Evolutionary conservation across 768 basidiomycete genomes (phyloP).

Genomic region (Pseudohyphozyma bogoriensis): DNA sequence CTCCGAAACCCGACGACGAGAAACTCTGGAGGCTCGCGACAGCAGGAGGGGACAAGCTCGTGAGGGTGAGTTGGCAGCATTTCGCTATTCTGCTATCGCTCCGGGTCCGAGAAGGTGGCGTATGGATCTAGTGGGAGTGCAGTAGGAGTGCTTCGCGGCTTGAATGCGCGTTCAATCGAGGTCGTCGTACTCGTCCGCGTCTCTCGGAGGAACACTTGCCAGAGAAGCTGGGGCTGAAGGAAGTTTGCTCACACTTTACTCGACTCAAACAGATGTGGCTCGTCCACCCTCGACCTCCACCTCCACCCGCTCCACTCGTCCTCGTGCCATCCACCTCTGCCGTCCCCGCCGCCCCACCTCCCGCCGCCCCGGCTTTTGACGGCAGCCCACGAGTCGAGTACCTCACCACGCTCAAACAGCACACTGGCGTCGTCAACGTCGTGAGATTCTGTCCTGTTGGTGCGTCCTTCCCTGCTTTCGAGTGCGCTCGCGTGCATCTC

Average conservation of each 20-base stretch:
- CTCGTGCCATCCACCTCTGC: conserved; percentile 38
- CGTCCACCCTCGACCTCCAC: conserved; percentile 23
- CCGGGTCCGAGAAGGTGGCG: background rate
- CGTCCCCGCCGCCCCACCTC: background rate
- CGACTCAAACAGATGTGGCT: conserved; percentile 31
- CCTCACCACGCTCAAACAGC: conserved; percentile 81
- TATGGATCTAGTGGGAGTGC: background rate
- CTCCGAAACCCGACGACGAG: conserved; percentile 18
- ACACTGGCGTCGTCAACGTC: conserved; percentile 91
- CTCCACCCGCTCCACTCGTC: background rate
- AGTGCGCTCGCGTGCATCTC: conserved; percentile 4
- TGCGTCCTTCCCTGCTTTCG: conserved; percentile 38
- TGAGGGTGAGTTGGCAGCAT: conserved; percentile 59
- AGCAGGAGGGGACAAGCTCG: conserved; percentile 91
- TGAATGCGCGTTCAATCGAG: background rate
- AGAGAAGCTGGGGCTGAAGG: conserved; percentile 60
- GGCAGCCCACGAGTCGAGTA: conserved; percentile 82
- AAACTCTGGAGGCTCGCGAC: conserved; percentile 84
- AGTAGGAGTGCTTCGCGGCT: background rate
- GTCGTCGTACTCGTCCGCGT: background rate
- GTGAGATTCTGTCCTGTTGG: conserved; percentile 93
- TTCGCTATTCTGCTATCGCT: background rate
- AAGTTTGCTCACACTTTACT: conserved; percentile 40
- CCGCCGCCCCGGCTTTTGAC: conserved; percentile 29
- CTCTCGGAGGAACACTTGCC: background rate